phyloP scores from a whole-genome alignment of 192 early-diverging fungal species.

The Lobosporangium transversale region DNA sequence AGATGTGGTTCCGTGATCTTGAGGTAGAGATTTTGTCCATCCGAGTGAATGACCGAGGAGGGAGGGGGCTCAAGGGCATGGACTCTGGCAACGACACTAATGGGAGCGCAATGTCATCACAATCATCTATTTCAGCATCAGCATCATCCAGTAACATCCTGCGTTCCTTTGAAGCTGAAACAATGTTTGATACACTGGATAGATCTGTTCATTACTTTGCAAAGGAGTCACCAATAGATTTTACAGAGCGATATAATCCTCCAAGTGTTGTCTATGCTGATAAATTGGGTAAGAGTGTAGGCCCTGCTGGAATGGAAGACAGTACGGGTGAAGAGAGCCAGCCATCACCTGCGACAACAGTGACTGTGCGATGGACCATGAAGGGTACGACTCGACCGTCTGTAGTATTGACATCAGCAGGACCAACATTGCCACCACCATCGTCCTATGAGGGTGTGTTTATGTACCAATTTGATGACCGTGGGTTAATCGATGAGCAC shows the following conservation, averaged over 20 bases:
- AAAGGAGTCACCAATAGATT: background rate
- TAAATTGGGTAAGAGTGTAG: slow-evolving; percentile 1
- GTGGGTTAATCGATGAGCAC: slow-evolving; percentile 58
- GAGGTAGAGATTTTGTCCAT: slow-evolving; percentile 58
- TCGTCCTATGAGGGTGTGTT: slow-evolving; percentile 58
- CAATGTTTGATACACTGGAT: no score
- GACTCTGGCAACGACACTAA: slow-evolving; percentile 23
- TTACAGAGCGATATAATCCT: background rate
- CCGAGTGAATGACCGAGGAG: slow-evolving; percentile 47
- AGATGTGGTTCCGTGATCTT: slow-evolving; percentile 62
- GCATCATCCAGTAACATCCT: background rate
- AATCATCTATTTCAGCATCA: background rate
- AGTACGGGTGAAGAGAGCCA: background rate
- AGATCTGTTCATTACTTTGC: background rate
- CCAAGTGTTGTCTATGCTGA: background rate
- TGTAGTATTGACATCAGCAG: slow-evolving; percentile 36
- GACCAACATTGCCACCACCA: slow-evolving; percentile 32
- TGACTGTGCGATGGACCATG: slow-evolving; percentile 61
- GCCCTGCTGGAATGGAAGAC: background rate
- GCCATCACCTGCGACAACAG: slow-evolving; percentile 27
- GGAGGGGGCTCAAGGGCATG: slow-evolving; percentile 25
- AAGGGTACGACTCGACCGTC: slow-evolving; percentile 54
- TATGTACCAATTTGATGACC: slow-evolving; percentile 56
- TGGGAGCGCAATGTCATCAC: background rate
- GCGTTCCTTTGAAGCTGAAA: background rate